Conservation (phyloP, 1,139 yeast genomes). For the Chernovozyma sophiae-reginae region DNA sequence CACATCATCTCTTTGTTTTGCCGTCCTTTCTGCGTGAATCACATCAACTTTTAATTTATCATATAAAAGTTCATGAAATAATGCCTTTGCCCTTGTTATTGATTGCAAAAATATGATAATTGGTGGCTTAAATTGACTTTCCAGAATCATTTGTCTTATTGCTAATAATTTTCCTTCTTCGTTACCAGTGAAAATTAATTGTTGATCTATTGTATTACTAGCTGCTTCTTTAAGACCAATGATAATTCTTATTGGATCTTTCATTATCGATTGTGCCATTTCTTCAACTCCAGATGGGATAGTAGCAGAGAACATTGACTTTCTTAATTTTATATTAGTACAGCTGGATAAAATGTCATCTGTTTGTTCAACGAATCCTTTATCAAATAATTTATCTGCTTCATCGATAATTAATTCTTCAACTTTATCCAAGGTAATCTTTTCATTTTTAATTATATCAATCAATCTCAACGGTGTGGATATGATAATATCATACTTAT, state of each 20-base stretch:
- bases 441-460: slow-evolving; percentile 64
- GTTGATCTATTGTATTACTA: slow-evolving; percentile 76
- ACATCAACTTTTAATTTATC: slow-evolving; percentile 93
- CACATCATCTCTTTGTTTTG: slow-evolving; percentile 79
- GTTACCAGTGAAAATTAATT: slow-evolving; percentile 79
- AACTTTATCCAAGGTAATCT: slow-evolving; percentile 56
- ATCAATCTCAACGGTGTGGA: slow-evolving; percentile 87
- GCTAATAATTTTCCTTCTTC: slow-evolving; percentile 94
- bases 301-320: slow-evolving; percentile 91
- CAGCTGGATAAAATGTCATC: slow-evolving; percentile 78
- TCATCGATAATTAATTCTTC: slow-evolving; percentile 85
- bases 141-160: slow-evolving; percentile 78
- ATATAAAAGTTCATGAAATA: slow-evolving; percentile 85
- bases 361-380: slow-evolving; percentile 87
- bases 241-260: slow-evolving; percentile 77
- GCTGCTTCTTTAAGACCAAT: slow-evolving; percentile 97
- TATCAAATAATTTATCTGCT: slow-evolving; percentile 91
- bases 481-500: slow-evolving; percentile 75
- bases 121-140: slow-evolving; percentile 89
- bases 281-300: slow-evolving; percentile 93
- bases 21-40: slow-evolving; percentile 92
- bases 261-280: slow-evolving; percentile 81
- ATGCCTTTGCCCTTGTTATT: slow-evolving; percentile 89
- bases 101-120: slow-evolving; percentile 89
- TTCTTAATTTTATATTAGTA: slow-evolving; percentile 48